Base-by-base conservation (phyloP, 2,329 filamentous ascomycete species). In the Pseudocercospora crystallina region DNA sequence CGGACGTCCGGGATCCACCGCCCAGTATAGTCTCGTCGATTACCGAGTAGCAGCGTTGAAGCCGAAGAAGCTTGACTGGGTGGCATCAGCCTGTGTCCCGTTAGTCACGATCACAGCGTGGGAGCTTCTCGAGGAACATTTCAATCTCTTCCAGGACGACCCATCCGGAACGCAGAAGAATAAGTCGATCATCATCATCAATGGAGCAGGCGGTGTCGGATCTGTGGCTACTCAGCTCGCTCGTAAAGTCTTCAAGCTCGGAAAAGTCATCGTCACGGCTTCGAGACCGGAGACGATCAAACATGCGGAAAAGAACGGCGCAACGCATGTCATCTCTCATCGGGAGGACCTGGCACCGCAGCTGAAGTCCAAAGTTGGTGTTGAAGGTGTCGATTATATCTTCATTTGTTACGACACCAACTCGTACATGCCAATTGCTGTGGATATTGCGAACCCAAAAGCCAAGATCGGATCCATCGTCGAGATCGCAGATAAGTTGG, bases 161-260 rank as follows among this genome's bases (percentile, higher is more conserved):
- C 43, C 42, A 2, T 35, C 32, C 2, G 53, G 49, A 5, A 46
- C 12, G 33, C 43, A 46, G 14, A 20, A 38, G 11, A 33, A 40
- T 10, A 43, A 51, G 26, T 26, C 13, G 35, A 61, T 75, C 10
- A 51, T 78, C 15, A 76, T 77, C 51, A 69, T 76, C 57, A 77
- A 77, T 50, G 75, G 74, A 1, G 68, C 69, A 2, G 75, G 75
- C 29, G 75, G 65, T 8, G 71, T 77, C 26, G 75, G 75, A 7
- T 69, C 67, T 10, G 67, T 74, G 7, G 73, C 73, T 2, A 71
- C 66, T 5, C 75, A 77, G 58, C 71, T 78, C 46, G 75, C 74
- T 1, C 64, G 72, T 0, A 54, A 64, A 5, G 49, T 57, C 3
- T 51, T 57, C 15, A 41, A 47, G 4, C 34, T 58, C 8, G 48